phyloP scores from a whole-genome alignment of 495 filamentous ascomycete genomes.

The Sordaria brevicollis region DNA sequence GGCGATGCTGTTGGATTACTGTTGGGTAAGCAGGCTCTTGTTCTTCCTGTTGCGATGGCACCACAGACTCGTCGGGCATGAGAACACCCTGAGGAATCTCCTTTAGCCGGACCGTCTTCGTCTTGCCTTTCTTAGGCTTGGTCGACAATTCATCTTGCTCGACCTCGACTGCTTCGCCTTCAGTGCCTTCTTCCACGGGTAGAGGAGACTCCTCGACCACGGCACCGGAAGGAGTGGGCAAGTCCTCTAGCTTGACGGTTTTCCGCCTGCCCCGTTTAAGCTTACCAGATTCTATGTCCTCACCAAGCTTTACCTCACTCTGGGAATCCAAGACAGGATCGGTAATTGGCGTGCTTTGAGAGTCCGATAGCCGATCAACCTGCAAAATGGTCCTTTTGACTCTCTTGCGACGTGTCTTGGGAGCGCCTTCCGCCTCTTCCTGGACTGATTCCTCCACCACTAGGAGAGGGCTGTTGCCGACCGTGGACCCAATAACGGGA shows the following conservation, averaged over 20 bases:
- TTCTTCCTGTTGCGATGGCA: conserved; percentile 26
- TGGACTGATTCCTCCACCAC: background rate
- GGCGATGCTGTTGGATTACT: conserved; percentile 78
- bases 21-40: conserved; percentile 63
- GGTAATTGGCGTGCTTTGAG: background rate
- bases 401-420: background rate
- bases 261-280: background rate
- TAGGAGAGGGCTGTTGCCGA: background rate
- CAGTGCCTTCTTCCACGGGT: background rate
- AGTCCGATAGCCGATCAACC: background rate
- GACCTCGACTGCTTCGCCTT: background rate
- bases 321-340: background rate
- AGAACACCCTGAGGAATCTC: conserved; percentile 58
- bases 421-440: background rate
- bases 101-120: conserved; percentile 36
- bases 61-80: conserved; percentile 7
- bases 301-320: background rate
- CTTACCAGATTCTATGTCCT: background rate
- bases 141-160: background rate
- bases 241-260: background rate
- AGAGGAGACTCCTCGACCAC: background rate
- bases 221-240: background rate
- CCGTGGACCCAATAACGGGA: background rate
- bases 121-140: background rate
- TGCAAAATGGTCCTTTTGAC: background rate